These are phyloP conservation scores for Cordyceps sp. DNA, from an alignment of 2,329 filamentous ascomycete species.

Conservation along the genomic window DNA sequence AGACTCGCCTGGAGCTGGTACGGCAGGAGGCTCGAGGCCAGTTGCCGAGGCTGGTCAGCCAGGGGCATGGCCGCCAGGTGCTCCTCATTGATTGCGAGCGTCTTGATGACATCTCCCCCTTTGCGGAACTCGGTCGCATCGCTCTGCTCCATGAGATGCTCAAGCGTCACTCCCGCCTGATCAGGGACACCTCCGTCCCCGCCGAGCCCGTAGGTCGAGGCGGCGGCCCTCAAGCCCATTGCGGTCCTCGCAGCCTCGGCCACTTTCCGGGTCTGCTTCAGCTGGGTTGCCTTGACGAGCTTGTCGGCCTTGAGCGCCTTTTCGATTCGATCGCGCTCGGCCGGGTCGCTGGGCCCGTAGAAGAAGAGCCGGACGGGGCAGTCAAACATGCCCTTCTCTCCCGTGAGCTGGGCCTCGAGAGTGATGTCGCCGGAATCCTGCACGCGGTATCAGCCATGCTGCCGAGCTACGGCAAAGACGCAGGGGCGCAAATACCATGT, in stretches of 20 bases:
- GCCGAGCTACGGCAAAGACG: background rate
- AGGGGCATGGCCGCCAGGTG: constrained; percentile 55
- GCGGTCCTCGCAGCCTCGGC: constrained; percentile 34
- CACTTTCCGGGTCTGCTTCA: constrained; percentile 34
- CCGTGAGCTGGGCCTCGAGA: constrained; percentile 54
- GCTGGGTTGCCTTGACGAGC: constrained; percentile 40
- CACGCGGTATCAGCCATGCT: constrained; percentile 1
- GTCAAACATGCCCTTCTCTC: constrained; percentile 48
- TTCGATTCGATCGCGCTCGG: constrained; percentile 36
- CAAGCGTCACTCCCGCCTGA: constrained; percentile 30
- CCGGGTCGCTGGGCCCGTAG: constrained; percentile 47
- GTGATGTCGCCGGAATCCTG: constrained; percentile 40
- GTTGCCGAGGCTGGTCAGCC: constrained; percentile 47
- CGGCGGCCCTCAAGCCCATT: constrained; percentile 20
- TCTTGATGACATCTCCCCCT: constrained; percentile 47
- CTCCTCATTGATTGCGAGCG: constrained; percentile 54
- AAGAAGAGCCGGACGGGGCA: constrained; percentile 56
- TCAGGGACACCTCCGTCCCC: constrained; percentile 7
- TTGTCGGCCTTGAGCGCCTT: constrained; percentile 45
- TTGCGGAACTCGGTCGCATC: constrained; percentile 51
- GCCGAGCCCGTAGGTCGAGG: constrained; percentile 20
- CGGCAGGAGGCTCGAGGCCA: constrained; percentile 54
- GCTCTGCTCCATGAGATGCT: constrained; percentile 49
- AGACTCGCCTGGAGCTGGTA: constrained; percentile 51
- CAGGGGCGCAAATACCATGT: constrained; percentile 35